These are phyloP conservation scores for Neonectria ditissima DNA, from an alignment of 2,329 filamentous ascomycete genomes.

Conservation along the genomic window DNA sequence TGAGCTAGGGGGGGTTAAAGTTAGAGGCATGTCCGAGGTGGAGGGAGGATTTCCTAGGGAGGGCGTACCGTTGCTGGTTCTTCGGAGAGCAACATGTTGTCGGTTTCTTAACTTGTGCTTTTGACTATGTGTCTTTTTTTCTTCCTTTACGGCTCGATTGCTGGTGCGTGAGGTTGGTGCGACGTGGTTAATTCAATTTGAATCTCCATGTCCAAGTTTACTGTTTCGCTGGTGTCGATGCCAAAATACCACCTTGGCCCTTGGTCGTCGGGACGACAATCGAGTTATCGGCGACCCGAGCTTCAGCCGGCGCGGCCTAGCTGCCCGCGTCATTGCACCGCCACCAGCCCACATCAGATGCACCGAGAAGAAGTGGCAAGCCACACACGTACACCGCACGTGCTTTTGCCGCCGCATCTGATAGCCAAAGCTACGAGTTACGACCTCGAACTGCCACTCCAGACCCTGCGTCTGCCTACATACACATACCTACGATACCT, in stretches of 20 bases:
- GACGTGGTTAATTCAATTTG: neutral
- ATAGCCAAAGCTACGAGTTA: slow-evolving; percentile 6
- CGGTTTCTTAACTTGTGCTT: neutral
- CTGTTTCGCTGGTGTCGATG: slow-evolving; percentile 11
- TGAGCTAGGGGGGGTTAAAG: slow-evolving; percentile 69
- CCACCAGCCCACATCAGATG: slow-evolving; percentile 30
- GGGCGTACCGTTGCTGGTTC: slow-evolving; percentile 83
- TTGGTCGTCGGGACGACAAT: slow-evolving; percentile 50
- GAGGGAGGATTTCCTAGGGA: neutral
- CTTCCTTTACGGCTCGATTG: neutral
- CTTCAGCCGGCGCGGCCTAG: slow-evolving; percentile 33
- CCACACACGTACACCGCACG: slow-evolving; percentile 24
- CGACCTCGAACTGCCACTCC: slow-evolving; percentile 8
- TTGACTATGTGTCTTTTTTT: neutral
- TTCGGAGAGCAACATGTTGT: slow-evolving; percentile 89
- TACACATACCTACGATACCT: neutral
- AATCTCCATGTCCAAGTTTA: neutral
- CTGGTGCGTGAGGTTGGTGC: neutral
- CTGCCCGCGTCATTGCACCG: slow-evolving; percentile 40
- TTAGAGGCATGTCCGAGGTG: slow-evolving; percentile 22
- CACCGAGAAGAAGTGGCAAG: slow-evolving; percentile 9
- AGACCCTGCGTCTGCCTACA: slow-evolving; percentile 3
- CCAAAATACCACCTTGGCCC: slow-evolving; percentile 22
- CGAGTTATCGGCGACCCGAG: slow-evolving; percentile 28
- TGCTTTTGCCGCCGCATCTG: slow-evolving; percentile 6